Evolutionary conservation across 1,284 basidiomycete species (phyloP).

Genomic region (Puccinia polysora): DNA sequence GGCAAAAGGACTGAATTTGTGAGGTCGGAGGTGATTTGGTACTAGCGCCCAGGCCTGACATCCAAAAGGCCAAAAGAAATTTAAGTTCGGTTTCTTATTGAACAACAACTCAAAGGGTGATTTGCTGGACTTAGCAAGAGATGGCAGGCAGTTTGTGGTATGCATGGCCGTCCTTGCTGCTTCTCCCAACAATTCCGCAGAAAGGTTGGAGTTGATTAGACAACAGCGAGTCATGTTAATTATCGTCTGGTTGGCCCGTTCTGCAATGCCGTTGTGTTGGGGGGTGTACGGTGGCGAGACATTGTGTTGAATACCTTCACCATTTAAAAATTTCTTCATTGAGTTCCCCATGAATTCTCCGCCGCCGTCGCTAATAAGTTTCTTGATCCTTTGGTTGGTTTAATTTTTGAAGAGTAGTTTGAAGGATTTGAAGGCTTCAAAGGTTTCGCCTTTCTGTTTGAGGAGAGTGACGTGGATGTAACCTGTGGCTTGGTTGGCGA

Average conservation of each 20-base stretch:
- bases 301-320: background rate
- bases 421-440: background rate
- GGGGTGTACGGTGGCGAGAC: background rate
- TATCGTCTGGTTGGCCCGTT: background rate
- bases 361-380: slow-evolving; percentile 3
- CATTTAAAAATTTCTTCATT: background rate
- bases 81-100: background rate
- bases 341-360: background rate
- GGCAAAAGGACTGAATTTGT: background rate
- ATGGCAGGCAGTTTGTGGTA: slow-evolving; percentile 10
- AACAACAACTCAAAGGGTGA: background rate
- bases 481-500: background rate
- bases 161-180: background rate
- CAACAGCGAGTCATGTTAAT: slow-evolving; percentile 2
- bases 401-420: slow-evolving; percentile 8
- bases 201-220: background rate
- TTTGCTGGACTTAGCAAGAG: background rate
- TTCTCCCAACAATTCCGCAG: background rate
- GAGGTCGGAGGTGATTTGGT: background rate
- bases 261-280: background rate
- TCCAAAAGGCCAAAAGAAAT: background rate
- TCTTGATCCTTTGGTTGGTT: background rate
- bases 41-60: background rate
- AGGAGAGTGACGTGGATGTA: background rate
- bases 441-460: background rate